Evolutionary conservation across 163 green algal species (phyloP), one percentile per base, ranked within the genome.

Genomic region (Coccomyxa subellipsoidea): DNA sequence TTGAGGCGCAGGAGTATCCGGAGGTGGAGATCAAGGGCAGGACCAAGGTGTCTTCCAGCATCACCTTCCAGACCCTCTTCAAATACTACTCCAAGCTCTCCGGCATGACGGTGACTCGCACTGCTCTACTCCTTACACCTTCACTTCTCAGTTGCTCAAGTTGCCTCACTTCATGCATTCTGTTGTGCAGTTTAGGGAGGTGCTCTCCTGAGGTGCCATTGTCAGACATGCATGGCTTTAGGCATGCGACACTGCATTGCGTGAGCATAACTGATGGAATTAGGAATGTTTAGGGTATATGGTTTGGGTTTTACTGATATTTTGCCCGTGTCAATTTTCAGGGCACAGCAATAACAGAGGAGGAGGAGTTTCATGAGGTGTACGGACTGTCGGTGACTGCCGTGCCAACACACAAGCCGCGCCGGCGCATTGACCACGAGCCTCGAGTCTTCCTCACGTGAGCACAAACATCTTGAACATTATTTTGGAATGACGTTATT

Each of bases 61-160:
- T 98, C 77, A 97, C 95, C 39, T 97, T 95, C 88, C 95, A 98
- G 89, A 88, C 88, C 25, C 93, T 98, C 81, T 97, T 98, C 89
- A 85, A 83, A 73, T 86, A 88, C 70, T 94, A 93, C 79, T n/a
- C 78, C 18, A 87, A 89, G 80, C 85, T 94, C 53, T 80, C 84
- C n/a, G 91, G 91, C 54, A 93, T 93, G 90, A 89, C 88, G 81
- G 88, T 91, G 36, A n/a, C n/a, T n/a, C n/a, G n/a, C 35, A 36
- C 37, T n/a, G 21, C 59, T 36, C 10, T 27, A 36, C 3, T 73
- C 29, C 2, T n/a, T 10, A 10, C 59, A 18, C 18, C 9, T 35
- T 72, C 7, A 73, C 7, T 73, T 36, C 4, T 8, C 66, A 10
- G 2, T 23, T 73, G 29, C 1, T 34, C 27, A 35, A 18, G 18